Evolutionary conservation across 1,284 basidiomycete species (phyloP).

Genomic region (Coniferiporia sulphurascens): DNA sequence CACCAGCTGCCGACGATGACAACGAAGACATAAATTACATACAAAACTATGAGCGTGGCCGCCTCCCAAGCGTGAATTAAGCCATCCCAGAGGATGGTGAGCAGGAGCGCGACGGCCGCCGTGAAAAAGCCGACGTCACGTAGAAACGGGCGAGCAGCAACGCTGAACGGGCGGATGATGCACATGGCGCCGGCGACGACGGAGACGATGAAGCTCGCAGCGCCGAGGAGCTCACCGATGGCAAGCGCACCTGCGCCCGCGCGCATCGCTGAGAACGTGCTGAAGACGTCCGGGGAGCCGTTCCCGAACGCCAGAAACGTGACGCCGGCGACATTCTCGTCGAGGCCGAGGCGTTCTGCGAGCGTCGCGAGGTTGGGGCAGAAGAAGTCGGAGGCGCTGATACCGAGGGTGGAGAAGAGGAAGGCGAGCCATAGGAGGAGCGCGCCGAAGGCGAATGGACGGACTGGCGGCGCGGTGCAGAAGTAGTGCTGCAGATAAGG

Average conservation of each 20-base stretch:
- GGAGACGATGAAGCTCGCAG: slow-evolving; percentile 92
- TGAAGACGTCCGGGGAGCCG: slow-evolving; percentile 89
- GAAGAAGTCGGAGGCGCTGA: slow-evolving; percentile 93
- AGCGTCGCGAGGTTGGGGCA: slow-evolving; percentile 90
- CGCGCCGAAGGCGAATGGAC: slow-evolving; percentile 55
- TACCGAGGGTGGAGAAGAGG: slow-evolving; percentile 86
- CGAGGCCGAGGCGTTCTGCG: slow-evolving; percentile 74
- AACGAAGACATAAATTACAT: slow-evolving; percentile 71
- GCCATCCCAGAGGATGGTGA: slow-evolving; percentile 79
- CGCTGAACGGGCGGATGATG: slow-evolving; percentile 89
- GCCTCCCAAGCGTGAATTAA: slow-evolving; percentile 74
- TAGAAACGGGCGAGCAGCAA: slow-evolving; percentile 76
- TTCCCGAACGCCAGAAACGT: slow-evolving; percentile 94
- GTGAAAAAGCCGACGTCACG: slow-evolving; percentile 95
- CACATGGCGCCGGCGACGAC: slow-evolving; percentile 97
- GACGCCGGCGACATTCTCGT: slow-evolving; percentile 88
- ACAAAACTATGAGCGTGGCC: slow-evolving; percentile 67
- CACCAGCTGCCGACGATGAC: slow-evolving; percentile 82
- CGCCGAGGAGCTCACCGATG: slow-evolving; percentile 92
- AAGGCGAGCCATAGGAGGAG: slow-evolving; percentile 76
- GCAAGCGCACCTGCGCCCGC: slow-evolving; percentile 84
- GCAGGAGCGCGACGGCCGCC: slow-evolving; percentile 66
- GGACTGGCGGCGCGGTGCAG: slow-evolving; percentile 47
- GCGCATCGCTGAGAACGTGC: slow-evolving; percentile 91
- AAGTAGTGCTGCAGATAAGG: slow-evolving; percentile 68